These are phyloP conservation scores for Daldinia loculata DNA, from an alignment of 495 filamentous ascomycete genomes.

Conservation along the genomic window DNA sequence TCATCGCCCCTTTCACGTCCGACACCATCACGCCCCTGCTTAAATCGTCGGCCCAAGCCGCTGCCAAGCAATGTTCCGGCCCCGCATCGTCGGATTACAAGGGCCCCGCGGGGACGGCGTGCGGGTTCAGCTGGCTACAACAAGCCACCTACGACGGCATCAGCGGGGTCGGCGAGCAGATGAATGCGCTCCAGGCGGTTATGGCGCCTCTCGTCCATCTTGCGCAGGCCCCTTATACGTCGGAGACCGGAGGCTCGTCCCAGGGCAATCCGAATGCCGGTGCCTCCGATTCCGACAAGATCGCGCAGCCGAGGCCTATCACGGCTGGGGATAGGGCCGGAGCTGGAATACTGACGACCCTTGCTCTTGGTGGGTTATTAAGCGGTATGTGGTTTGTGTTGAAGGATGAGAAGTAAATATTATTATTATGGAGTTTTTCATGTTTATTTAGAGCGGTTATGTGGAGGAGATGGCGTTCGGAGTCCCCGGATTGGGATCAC, in stretches of 20 bases:
- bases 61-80: conserved; percentile 68
- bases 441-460: neutral
- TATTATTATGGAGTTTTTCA: neutral
- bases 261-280: conserved; percentile 68
- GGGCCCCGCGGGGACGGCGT: conserved; percentile 65
- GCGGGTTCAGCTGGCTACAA: conserved; percentile 49
- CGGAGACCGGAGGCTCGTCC: conserved; percentile 69
- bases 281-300: conserved; percentile 33
- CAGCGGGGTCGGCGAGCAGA: conserved; percentile 65
- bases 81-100: conserved; percentile 52
- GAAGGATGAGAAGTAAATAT: conserved; percentile 17
- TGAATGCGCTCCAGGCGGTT: conserved; percentile 67
- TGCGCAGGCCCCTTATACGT: conserved; percentile 59
- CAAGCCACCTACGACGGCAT: conserved; percentile 53
- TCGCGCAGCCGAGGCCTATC: conserved; percentile 46
- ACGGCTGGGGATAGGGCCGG: conserved; percentile 62
- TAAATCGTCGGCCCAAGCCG: conserved; percentile 64
- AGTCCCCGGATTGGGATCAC: conserved; percentile 1
- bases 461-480: conserved; percentile 8
- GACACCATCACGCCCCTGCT: conserved; percentile 63
- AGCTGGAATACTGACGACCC: conserved; percentile 63
- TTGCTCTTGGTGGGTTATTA: conserved; percentile 58
- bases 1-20: conserved; percentile 64
- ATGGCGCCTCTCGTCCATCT: conserved; percentile 53
- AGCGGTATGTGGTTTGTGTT: conserved; percentile 42